phyloP scores from a whole-genome alignment of 495 filamentous ascomycete species.

The Neurospora sp. region DNA sequence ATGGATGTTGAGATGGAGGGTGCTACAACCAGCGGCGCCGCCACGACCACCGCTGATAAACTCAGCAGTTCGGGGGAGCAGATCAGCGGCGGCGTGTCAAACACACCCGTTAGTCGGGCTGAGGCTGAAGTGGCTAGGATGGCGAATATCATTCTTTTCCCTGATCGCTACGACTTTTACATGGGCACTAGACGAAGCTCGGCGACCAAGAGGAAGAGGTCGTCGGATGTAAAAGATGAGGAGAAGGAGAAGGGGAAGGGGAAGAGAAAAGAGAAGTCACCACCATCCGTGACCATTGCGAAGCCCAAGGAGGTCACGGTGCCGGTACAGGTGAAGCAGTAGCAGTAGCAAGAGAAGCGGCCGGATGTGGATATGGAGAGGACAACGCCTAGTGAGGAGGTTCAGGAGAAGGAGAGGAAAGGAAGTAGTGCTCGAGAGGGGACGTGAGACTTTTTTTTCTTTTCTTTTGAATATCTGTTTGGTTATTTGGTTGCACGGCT shows the following conservation, averaged over 20 bases:
- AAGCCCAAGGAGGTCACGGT: neutral
- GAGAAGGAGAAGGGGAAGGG: neutral
- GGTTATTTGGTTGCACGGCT: neutral
- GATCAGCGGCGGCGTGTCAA: neutral
- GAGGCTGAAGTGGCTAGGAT: slow-evolving; percentile 38
- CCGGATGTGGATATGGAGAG: neutral
- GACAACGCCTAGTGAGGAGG: neutral
- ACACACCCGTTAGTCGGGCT: slow-evolving; percentile 20
- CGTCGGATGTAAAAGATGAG: neutral
- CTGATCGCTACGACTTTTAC: slow-evolving; percentile 41
- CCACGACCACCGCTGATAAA: neutral
- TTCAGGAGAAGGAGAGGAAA: neutral
- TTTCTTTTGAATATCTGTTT: neutral
- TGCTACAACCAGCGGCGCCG: neutral
- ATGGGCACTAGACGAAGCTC: slow-evolving; percentile 23
- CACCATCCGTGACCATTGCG: neutral
- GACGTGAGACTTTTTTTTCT: neutral
- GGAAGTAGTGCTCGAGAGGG: neutral
- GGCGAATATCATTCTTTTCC: slow-evolving; percentile 42
- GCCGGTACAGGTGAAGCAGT: neutral
- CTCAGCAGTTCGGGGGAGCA: neutral
- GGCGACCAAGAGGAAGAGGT: slow-evolving; percentile 12
- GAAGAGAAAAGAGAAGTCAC: slow-evolving; percentile 1
- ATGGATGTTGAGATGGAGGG: slow-evolving; percentile 15
- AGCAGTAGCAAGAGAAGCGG: neutral